A percentile compares a stretch with the other conserved stretches of the same genome.
Conservation (phyloP, 1,139 yeast species). For the Lodderomyces parapsilosis region DNA sequence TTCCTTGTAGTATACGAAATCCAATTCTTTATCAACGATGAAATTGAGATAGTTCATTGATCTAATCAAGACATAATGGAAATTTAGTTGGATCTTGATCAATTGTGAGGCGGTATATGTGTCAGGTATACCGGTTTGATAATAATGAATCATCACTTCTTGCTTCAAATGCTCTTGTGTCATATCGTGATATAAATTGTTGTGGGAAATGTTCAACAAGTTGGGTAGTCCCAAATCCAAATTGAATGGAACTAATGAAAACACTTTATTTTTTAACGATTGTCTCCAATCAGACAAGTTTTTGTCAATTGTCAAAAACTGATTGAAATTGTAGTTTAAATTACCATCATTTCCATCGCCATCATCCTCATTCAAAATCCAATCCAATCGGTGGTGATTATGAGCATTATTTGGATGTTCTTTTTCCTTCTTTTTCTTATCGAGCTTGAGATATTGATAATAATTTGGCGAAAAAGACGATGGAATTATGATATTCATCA, state of each 20-base stretch:
- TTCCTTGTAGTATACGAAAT: conserved; percentile 34
- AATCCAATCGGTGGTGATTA: conserved; percentile 32
- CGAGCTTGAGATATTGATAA: conserved; percentile 43
- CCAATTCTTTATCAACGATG: conserved; percentile 46
- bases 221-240: conserved; percentile 36
- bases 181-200: conserved; percentile 37
- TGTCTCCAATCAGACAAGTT: conserved; percentile 46
- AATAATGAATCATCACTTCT: conserved; percentile 32
- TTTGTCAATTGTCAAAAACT: conserved; percentile 44
- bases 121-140: conserved; percentile 39
- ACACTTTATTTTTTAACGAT: conserved; percentile 30
- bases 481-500: conserved; percentile 47
- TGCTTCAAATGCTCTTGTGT: conserved; percentile 22
- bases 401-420: conserved; percentile 20
- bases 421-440: conserved; percentile 17
- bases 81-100: conserved; percentile 44
- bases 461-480: conserved; percentile 51
- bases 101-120: conserved; percentile 40
- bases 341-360: conserved; percentile 55
- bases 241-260: conserved; percentile 33
- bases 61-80: conserved; percentile 44
- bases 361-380: conserved; percentile 50
- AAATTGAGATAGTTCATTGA: conserved; percentile 48
- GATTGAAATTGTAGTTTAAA: conserved; percentile 46
- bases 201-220: conserved; percentile 22